Evolutionary conservation across 768 basidiomycete genomes (phyloP).

Genomic region (Russula sp.): DNA sequence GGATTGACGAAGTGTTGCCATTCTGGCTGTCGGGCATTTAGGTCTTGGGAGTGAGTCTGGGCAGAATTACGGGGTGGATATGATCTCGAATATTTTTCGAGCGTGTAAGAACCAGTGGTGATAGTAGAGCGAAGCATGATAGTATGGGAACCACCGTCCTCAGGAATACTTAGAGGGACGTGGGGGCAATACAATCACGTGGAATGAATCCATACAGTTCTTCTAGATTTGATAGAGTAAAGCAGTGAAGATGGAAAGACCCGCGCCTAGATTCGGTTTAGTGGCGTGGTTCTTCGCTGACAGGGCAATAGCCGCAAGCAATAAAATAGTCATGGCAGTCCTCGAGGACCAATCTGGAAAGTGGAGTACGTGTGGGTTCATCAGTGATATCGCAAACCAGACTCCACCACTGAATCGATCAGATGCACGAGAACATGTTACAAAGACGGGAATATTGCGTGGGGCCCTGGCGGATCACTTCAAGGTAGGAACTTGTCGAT

Average conservation of each 20-base stretch:
- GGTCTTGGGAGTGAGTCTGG: slow-evolving; percentile 20
- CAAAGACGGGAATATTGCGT: neutral
- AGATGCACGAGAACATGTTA: neutral
- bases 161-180: neutral
- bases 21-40: slow-evolving; percentile 36
- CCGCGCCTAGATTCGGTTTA: neutral
- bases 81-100: slow-evolving; percentile 65
- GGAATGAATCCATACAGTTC: neutral
- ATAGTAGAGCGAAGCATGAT: slow-evolving; percentile 49
- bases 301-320: neutral
- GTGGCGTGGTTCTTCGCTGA: neutral
- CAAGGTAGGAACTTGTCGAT: neutral
- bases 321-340: neutral
- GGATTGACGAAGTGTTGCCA: slow-evolving; percentile 82
- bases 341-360: neutral
- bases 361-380: slow-evolving; percentile 8
- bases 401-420: neutral
- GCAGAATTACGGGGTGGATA: slow-evolving; percentile 35
- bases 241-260: neutral
- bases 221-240: neutral
- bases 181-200: slow-evolving; percentile 8
- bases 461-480: neutral
- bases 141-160: neutral
- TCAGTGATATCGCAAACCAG: neutral
- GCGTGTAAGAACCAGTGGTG: slow-evolving; percentile 48